Percentiles rank a stretch among this genome's conserved stretches.
Conservation (phyloP, 306 rosid genomes). For the Ormosia emarginata region DNA sequence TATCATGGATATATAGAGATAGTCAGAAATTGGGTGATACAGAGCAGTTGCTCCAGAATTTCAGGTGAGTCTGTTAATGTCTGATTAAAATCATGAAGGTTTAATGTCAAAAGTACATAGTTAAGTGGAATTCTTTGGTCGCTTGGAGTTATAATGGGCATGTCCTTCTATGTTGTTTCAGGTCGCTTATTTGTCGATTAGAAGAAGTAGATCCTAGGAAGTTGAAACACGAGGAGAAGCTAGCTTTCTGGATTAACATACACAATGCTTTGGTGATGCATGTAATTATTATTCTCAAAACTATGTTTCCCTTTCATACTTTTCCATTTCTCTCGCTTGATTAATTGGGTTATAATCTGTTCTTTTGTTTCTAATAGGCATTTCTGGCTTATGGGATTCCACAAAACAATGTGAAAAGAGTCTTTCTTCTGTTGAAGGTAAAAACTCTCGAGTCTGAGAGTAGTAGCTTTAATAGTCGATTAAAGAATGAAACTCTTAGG, state of each 20-base stretch:
- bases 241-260: slow-evolving; percentile 91
- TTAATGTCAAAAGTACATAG: neutral
- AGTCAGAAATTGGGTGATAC: slow-evolving; percentile 62
- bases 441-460: neutral
- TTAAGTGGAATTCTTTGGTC: neutral
- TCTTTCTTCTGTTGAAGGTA: slow-evolving; percentile 79
- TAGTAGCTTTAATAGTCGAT: neutral
- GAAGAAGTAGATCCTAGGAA: slow-evolving; percentile 79
- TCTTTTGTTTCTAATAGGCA: slow-evolving; percentile 56
- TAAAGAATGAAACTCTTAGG: neutral
- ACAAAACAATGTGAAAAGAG: slow-evolving; percentile 74
- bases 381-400: slow-evolving; percentile 94
- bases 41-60: slow-evolving; percentile 71
- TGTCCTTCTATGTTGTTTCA: slow-evolving; percentile 30
- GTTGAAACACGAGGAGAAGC: slow-evolving; percentile 76
- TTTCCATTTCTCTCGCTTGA: slow-evolving; percentile 11
- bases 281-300: slow-evolving; percentile 42
- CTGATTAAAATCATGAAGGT: neutral
- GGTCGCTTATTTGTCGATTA: slow-evolving; percentile 68
- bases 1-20: slow-evolving; percentile 78
- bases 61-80: slow-evolving; percentile 47
- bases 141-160: slow-evolving; percentile 3
- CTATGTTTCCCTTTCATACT: neutral
- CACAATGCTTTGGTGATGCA: slow-evolving; percentile 97
- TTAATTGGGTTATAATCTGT: neutral